A percentile compares a stretch with the other conserved stretches of the same genome.
Evolutionary conservation across 768 basidiomycete genomes (phyloP).

Genomic region (Mycena polygramma): DNA sequence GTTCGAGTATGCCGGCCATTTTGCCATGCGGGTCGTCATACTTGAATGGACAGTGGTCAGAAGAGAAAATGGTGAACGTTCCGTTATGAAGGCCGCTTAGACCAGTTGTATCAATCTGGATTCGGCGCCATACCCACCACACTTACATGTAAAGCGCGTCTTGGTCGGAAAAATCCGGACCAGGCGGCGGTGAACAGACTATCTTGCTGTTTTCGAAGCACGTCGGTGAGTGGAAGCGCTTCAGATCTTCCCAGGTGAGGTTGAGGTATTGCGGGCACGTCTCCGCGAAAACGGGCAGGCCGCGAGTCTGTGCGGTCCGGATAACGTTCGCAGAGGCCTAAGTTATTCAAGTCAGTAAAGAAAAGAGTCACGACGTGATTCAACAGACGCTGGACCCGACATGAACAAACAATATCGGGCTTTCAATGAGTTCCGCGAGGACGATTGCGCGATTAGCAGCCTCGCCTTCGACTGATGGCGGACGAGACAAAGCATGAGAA

Average conservation of each 20-base stretch:
- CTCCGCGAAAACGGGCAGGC: slow-evolving; percentile 19
- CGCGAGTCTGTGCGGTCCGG: slow-evolving; percentile 18
- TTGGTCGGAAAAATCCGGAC: slow-evolving; percentile 19
- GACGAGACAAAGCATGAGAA: slow-evolving; percentile 18
- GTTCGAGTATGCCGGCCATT: slow-evolving; percentile 17
- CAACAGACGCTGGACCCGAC: slow-evolving; percentile 21
- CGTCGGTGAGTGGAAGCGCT: slow-evolving; percentile 17
- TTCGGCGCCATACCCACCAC: too few species aligned
- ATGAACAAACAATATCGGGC: slow-evolving; percentile 19
- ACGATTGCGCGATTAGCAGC: slow-evolving; percentile 22
- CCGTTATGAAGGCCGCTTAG: slow-evolving; percentile 18
- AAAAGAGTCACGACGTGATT: background rate
- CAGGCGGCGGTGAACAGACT: slow-evolving; percentile 23
- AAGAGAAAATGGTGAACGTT: slow-evolving; percentile 18
- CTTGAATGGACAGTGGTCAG: slow-evolving; percentile 20
- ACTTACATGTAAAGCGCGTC: slow-evolving; percentile 18
- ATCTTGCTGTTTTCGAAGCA: slow-evolving; percentile 27
- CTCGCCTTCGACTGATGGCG: slow-evolving; percentile 18
- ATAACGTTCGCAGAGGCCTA: slow-evolving; percentile 18
- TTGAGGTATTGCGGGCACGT: slow-evolving; percentile 21
- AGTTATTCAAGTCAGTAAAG: background rate
- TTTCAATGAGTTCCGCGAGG: slow-evolving; percentile 16
- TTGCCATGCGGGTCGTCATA: slow-evolving; percentile 20
- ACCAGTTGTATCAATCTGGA: too few species aligned
- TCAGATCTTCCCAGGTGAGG: slow-evolving; percentile 24